Evolutionary conservation across 305 asterid genomes (phyloP).

Genomic region (Ajuga reptans): DNA sequence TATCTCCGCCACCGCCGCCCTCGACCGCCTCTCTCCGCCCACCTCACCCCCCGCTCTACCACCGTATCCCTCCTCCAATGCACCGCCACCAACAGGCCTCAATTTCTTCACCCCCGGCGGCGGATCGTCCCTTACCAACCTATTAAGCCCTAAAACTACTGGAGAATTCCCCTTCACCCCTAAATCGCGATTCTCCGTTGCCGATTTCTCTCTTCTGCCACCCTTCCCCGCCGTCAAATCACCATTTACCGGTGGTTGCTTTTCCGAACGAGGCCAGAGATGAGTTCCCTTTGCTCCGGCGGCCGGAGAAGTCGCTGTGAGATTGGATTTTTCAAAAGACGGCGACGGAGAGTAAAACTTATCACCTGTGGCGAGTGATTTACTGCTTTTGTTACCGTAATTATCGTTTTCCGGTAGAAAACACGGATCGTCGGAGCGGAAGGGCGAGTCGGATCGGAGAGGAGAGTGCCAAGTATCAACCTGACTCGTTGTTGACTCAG

Average conservation of each 20-base stretch:
- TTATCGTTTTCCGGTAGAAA: conserved; percentile 28
- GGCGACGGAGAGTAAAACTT: conserved; percentile 34
- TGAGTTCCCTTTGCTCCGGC: conserved; percentile 29
- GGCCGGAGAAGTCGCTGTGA: conserved; percentile 32
- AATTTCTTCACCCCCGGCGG: conserved; percentile 36
- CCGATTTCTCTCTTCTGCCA: conserved; percentile 21
- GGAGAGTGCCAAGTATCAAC: conserved; percentile 64
- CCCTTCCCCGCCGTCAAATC: conserved; percentile 17
- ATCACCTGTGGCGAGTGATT: conserved; percentile 36
- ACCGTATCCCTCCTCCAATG: conserved; percentile 32
- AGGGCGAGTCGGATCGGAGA: conserved; percentile 52
- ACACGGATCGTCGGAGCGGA: conserved; percentile 50
- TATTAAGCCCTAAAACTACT: conserved; percentile 38
- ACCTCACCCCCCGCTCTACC: conserved; percentile 31
- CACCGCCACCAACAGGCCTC: conserved; percentile 28
- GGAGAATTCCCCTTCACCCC: conserved; percentile 27
- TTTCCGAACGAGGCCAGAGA: conserved; percentile 39
- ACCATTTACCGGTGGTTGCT: conserved; percentile 6
- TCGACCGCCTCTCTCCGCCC: conserved; percentile 39
- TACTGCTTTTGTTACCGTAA: conserved; percentile 23
- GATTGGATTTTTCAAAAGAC: conserved; percentile 35
- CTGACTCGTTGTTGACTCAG: conserved; percentile 59
- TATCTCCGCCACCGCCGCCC: conserved; percentile 30
- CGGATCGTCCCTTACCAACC: conserved; percentile 37
- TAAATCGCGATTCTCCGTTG: conserved; percentile 21